Base-by-base conservation (phyloP, 176 grass and related monocot species). In the Cenchrus purpureus region DNA sequence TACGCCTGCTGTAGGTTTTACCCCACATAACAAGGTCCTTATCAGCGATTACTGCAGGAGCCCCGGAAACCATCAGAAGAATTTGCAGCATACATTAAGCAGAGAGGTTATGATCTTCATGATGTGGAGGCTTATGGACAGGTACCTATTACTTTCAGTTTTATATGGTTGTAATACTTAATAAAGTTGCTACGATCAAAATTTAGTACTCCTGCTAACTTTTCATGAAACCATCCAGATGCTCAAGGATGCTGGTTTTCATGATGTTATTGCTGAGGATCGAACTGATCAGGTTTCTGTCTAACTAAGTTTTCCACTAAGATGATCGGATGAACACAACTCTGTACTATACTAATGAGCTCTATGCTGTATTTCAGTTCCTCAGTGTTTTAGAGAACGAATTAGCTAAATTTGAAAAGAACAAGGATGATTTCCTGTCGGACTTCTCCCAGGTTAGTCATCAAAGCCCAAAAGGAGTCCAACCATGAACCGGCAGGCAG, bases 41-140 rank as follows among this genome's bases (percentile, higher is more conserved):
- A 94, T 99, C 68, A 94, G 89, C 14, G 97, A 99, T 48, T 99
- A 99, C 83, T 99, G 97, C 78, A 99, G 80, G 88, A 91, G 86
- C 40, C 84, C 82, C 49, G 88, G 14, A 87, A 74, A 54, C 90
- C 97, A 8, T 92, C 97, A 8, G 90, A 96, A 62, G 97, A 91
- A 71, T 96, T 99, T 82, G 88, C 88, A 20, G 84, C 37, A 5
- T 99, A 99, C 74, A 99, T 99, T 79, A 92, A 91, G 61, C 91
- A 96, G 84, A 96, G 94, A 78, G 94, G 94, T 86, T 99, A 99
- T 40, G 91, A 99, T 79, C 94, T 99, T 17, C 94, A 99, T 82
- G 88, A 91, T 76, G 86, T 99, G 58, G 83, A 94, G 37, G 65
- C 91, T 53, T 99, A 99, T 80, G 90, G 94, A 87, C 84, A 99